Conservation (phyloP, 2,329 filamentous ascomycete genomes). For the Fusarium sp. region DNA sequence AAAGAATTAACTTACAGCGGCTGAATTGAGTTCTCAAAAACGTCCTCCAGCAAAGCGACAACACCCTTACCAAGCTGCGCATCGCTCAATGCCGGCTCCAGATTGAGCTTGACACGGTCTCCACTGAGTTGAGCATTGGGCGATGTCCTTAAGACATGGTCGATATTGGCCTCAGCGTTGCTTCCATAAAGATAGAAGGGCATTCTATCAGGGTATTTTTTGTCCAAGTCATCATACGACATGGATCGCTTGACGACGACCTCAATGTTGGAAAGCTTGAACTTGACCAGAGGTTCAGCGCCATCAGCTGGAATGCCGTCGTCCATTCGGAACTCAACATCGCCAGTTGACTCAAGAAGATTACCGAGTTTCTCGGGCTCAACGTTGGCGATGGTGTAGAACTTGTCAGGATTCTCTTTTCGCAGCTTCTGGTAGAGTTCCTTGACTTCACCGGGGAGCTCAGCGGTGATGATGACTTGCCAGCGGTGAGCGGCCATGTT, state of each 20-base stretch:
- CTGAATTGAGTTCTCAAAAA: background rate
- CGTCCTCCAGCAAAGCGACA: background rate
- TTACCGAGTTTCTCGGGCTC: background rate
- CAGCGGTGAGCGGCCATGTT: constrained; percentile 3
- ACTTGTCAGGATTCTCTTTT: background rate
- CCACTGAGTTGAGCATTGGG: background rate
- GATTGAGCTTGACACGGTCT: background rate
- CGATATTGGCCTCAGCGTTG: background rate
- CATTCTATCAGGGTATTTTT: background rate
- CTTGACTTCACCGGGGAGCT: background rate
- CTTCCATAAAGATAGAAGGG: background rate
- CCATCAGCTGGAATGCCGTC: background rate
- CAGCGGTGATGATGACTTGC: background rate
- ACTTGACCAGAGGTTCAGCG: background rate
- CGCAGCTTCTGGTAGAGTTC: background rate
- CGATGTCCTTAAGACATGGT: background rate
- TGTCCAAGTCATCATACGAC: background rate
- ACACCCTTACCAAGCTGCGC: background rate
- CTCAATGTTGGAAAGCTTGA: accelerated
- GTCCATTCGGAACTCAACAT: background rate
- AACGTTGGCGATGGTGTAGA: background rate
- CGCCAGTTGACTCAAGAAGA: background rate
- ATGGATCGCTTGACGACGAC: background rate
- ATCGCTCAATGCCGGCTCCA: background rate
- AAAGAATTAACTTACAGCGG: background rate